Conservation (phyloP, 2,329 filamentous ascomycete species). For the Madurella mycetomatis region DNA sequence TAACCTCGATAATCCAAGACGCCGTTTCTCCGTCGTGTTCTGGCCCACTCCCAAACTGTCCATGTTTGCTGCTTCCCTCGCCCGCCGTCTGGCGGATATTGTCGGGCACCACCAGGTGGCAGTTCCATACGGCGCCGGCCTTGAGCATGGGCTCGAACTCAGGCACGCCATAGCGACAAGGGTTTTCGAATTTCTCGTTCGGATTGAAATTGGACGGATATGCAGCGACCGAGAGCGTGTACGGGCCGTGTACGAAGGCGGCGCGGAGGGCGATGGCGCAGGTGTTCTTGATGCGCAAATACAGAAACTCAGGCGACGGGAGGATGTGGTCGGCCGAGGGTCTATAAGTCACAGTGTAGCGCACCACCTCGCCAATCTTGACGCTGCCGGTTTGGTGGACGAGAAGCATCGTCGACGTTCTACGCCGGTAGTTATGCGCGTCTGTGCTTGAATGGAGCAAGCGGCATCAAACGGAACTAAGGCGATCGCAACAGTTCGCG, state of each 20-base stretch:
- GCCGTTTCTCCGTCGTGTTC: conserved; percentile 53
- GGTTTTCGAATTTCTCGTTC: conserved; percentile 68
- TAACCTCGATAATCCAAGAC: conserved; percentile 86
- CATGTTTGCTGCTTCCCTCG: conserved; percentile 45
- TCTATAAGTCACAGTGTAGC: conserved; percentile 89
- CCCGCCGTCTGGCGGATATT: conserved; percentile 64
- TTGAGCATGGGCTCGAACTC: conserved; percentile 97
- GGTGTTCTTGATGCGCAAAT: conserved; percentile 87
- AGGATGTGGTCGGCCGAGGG: conserved; percentile 85
- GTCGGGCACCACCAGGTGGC: conserved; percentile 74
- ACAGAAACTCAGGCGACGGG: conserved; percentile 73
- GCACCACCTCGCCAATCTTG: conserved; percentile 89
- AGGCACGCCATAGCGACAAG: conserved; percentile 69
- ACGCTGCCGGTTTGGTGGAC: conserved; percentile 87
- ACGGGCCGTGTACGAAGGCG: conserved; percentile 93
- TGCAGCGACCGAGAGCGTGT: conserved; percentile 81
- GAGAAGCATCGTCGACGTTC: conserved; percentile 65
- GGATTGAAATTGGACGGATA: conserved; percentile 82
- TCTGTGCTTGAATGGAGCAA: neutral
- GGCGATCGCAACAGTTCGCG: neutral
- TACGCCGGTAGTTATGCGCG: conserved; percentile 1
- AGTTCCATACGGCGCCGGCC: conserved; percentile 82
- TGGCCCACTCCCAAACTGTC: conserved; percentile 43
- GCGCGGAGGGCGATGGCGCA: conserved; percentile 86
- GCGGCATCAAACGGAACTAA: neutral